These are phyloP conservation scores for Rhododendron ovatum DNA, from an alignment of 148 eudicot genomes.

Conservation along the genomic window DNA sequence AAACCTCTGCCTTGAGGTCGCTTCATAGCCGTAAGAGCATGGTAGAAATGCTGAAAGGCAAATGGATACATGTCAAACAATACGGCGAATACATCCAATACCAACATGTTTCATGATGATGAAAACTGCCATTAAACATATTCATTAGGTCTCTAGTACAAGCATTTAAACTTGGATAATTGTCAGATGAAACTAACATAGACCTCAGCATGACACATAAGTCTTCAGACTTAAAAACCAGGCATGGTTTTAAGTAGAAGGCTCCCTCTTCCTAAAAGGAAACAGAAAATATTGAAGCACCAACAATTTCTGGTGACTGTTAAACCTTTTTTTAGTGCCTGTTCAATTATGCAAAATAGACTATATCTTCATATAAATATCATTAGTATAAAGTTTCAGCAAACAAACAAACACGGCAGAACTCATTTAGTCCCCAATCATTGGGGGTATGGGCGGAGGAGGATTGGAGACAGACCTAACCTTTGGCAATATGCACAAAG, in stretches of 20 bases:
- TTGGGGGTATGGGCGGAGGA: too few relatives aligned
- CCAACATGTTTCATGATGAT: background rate
- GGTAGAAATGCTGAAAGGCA: conserved; percentile 77
- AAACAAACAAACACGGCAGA: background rate
- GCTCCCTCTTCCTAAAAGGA: background rate
- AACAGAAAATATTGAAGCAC: background rate
- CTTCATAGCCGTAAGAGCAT: conserved; percentile 62
- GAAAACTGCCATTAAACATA: background rate
- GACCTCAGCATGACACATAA: background rate
- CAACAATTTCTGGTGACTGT: background rate
- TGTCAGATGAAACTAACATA: background rate
- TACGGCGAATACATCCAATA: background rate
- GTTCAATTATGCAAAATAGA: background rate
- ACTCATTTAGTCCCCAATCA: too few relatives aligned
- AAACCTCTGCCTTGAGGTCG: conserved; percentile 94
- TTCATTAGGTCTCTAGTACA: background rate
- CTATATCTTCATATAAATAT: background rate
- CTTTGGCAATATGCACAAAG: too few relatives aligned
- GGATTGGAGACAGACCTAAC: too few relatives aligned
- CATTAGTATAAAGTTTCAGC: background rate
- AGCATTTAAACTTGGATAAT: background rate
- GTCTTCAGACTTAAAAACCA: background rate
- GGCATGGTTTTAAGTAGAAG: background rate
- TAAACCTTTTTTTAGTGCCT: background rate
- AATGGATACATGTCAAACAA: conserved; percentile 10